Base-by-base conservation (phyloP, 2,329 filamentous ascomycete genomes). In the Trichoderma aggressivum region DNA sequence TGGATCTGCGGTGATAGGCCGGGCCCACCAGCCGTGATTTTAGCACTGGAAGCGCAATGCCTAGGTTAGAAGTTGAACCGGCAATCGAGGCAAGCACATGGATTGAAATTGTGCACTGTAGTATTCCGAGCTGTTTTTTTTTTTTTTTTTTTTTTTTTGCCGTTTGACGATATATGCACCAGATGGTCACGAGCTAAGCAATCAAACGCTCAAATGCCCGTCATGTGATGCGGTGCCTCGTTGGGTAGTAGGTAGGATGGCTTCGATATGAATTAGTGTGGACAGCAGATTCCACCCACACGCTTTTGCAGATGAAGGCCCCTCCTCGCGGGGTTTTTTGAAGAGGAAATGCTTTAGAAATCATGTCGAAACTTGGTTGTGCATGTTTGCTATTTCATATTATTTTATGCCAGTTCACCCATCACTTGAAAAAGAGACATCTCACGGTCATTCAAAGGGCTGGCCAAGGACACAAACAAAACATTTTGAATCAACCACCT, bases 1-100 rank as follows among this genome's bases (percentile, higher is more conserved):
- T 56, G 60, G 60, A 65, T 70, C 60, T 59, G 53, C 26, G 26
- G 43, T 69, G 65, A 60, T 50, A 61, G 65, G 65, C 56, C 39
- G 55, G 65, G 65, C 5, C 64, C 56, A 66, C 56, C 28, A 53
- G 65, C 65, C 56, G 63, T 59, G 28, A 34, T 59, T 36, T 59
- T 59, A 59, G 56, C 56, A 59, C 28, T 53, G 4, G 21, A 53
- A 2, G 47, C 28, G 47, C 28, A 59, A 59, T 30, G 8, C 55
- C 18, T 53, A 53, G 47, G 47, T 53, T 53, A 53, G 11, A 24
- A 53, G 21, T 50, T 53, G 11, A 24, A 24, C 21, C 21, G 47
- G 47, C 47, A 53, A 53, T 21, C 47, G 21, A 11, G 11, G 21
- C 28, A 59, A 21, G 56, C 56, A 59, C 58, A 60, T 60, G 58